Evolutionary conservation across 768 basidiomycete genomes (phyloP), one percentile per base, ranked within the genome.

Genomic region (Mrakia frigida): DNA sequence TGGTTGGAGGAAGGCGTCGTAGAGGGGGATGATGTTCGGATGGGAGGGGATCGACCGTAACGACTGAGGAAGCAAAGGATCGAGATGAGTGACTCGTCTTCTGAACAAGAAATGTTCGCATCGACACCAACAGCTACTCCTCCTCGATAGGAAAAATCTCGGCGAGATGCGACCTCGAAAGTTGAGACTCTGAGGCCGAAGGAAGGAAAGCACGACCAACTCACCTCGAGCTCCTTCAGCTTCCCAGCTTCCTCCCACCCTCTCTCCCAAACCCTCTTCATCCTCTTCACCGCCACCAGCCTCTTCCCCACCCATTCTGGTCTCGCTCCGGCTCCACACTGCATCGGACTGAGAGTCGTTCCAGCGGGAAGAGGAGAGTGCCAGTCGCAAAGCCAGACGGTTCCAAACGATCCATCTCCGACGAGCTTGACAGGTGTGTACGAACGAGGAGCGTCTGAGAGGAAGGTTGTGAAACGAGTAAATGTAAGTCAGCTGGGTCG

Each of bases 361-460:
- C 92, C 91, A 83, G 93, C 90, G 82, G 94, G 93, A 82, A 98
- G 86, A 78, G 92, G 89, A 82, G 92, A 93, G 87, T 97, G 94
- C 96, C 96, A 99, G 87, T 99, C 97, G 84, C 95, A 97, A 80
- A 99, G 88, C 90, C 92, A 94, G 79, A 99, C 97, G 5, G 94
- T 98, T 71, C 97, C 97, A 82, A 99, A 98, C 9, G 96, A 98
- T 74, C 97, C 97, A 83, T 98, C 96, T 59, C 97, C 97, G 83
- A 99, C 89, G 78, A 92, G 91, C 86, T 98, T 98, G 87, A 98
- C 88, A 69, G 93, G 91, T 39, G 94, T 95, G 83, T 95, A 99
- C 28, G 91, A 90, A 81, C 94, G 90, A 23, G 77, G 77, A 67
- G 76, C 76, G 46, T 77, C 76, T 77, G 63, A 23, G 37, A n/a